Percentiles rank a stretch among this genome's conserved stretches.
Conservation (phyloP, 306 rosid species). For the Fragaria nilgerrensis region DNA sequence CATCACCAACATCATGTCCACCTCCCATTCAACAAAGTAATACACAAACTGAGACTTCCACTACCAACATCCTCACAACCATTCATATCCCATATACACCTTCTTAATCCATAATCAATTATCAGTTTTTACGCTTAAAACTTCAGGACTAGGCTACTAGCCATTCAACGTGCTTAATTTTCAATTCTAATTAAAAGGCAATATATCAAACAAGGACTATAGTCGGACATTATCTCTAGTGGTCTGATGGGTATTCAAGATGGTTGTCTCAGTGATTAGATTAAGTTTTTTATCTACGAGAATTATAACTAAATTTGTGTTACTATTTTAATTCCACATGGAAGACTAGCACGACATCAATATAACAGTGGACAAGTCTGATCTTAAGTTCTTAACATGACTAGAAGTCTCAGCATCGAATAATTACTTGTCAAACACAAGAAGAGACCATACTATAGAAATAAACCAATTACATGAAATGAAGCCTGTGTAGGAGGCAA, state of each 20-base stretch:
- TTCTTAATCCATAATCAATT: not conserved
- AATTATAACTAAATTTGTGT: not conserved
- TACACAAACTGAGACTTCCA: not conserved
- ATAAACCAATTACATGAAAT: not conserved
- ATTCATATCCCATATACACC: not conserved
- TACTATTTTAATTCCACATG: not conserved
- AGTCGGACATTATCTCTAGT: not conserved
- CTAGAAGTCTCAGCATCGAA: not conserved
- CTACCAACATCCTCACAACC: not conserved
- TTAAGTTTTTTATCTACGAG: not conserved
- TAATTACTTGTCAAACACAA: not conserved
- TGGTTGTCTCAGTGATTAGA: not conserved
- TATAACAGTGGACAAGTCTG: not conserved
- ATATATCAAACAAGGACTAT: slow-evolving; percentile 12
- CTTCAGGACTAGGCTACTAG: not conserved
- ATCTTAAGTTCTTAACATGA: not conserved
- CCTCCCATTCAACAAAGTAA: not conserved
- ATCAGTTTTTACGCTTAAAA: not conserved
- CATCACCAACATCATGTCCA: not conserved
- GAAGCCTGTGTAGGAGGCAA: not conserved
- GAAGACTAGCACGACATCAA: not conserved
- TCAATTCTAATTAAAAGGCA: not conserved
- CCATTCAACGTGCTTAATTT: not conserved
- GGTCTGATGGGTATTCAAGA: not conserved
- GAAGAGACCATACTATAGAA: not conserved